These are phyloP conservation scores for Huntiella omanensis DNA, from an alignment of 2,329 filamentous ascomycete genomes.

Conservation along the genomic window DNA sequence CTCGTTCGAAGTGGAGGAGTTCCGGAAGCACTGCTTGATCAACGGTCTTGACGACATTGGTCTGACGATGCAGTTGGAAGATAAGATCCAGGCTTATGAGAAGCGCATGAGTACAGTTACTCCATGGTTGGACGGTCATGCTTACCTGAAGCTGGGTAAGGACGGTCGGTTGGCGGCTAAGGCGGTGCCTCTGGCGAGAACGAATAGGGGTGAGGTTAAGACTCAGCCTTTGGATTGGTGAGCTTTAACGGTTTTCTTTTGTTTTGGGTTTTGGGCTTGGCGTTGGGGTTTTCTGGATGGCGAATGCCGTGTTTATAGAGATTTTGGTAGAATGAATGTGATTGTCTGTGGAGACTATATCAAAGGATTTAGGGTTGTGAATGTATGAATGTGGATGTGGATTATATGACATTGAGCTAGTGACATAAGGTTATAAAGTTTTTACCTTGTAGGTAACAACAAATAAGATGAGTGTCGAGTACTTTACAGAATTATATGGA, in stretches of 20 bases:
- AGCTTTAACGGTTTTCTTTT: constrained; percentile 10
- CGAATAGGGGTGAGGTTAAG: constrained; percentile 69
- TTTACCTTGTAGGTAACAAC: too few species aligned
- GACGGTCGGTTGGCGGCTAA: constrained; percentile 37
- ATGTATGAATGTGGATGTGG: not conserved
- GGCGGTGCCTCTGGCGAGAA: constrained; percentile 59
- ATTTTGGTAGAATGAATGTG: too few species aligned
- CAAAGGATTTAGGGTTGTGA: not conserved
- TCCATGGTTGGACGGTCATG: constrained; percentile 79
- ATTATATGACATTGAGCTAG: not conserved
- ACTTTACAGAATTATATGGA: constrained; percentile 4
- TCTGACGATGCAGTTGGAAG: constrained; percentile 77
- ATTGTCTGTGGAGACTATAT: not conserved
- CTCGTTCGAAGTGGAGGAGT: constrained; percentile 74
- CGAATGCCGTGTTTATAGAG: too few species aligned
- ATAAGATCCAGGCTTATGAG: constrained; percentile 77
- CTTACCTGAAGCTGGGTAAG: constrained; percentile 49
- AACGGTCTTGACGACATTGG: constrained; percentile 95
- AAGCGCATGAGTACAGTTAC: constrained; percentile 54
- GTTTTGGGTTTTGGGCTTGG: not conserved
- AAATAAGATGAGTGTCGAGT: not conserved
- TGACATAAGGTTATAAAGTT: too few species aligned
- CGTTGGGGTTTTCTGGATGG: too few species aligned
- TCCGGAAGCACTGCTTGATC: constrained; percentile 82
- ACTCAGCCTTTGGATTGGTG: constrained; percentile 83